These are phyloP conservation scores for Tribonema minus DNA, from an alignment of 108 stramenopile genomes.

Conservation along the genomic window DNA sequence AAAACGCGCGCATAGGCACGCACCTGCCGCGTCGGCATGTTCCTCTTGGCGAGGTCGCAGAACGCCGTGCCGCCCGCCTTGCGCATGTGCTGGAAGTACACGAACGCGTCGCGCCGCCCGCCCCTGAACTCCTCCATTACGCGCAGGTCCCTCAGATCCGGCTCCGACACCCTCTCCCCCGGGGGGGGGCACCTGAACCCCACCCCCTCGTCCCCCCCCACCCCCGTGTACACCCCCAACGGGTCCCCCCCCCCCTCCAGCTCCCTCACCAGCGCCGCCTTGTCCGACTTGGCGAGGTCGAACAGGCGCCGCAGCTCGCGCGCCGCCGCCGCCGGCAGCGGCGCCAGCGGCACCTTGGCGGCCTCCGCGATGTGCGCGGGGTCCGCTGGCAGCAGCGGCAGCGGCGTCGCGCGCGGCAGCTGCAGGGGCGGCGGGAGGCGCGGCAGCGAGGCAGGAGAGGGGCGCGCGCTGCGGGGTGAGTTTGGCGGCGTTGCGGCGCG, in stretches of 20 bases:
- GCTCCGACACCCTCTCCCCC: slow-evolving; percentile 11
- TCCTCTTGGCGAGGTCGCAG: slow-evolving; percentile 46
- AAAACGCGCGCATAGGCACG: too few species aligned
- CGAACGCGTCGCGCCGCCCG: slow-evolving; percentile 27
- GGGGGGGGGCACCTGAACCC: slow-evolving; percentile 23
- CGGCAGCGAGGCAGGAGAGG: too few species aligned
- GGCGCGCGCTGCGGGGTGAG: too few species aligned
- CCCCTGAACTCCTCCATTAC: slow-evolving; percentile 3
- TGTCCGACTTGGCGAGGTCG: not conserved
- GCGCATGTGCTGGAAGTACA: slow-evolving; percentile 54
- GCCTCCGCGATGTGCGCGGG: not conserved
- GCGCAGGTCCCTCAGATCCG: slow-evolving; percentile 8
- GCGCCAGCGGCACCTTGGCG: not conserved
- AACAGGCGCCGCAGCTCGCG: not conserved
- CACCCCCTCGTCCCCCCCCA: not conserved
- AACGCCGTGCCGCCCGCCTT: slow-evolving; percentile 54
- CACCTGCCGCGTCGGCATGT: slow-evolving; percentile 19
- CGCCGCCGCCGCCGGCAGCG: not conserved
- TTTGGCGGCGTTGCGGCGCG: too few species aligned
- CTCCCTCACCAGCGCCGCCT: not conserved
- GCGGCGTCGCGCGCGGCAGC: too few species aligned
- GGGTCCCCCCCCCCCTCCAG: not conserved
- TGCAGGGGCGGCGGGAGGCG: too few species aligned
- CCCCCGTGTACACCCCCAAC: not conserved
- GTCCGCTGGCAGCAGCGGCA: not conserved